Base-by-base conservation (phyloP, 108 stramenopile species). In the Poteriospumella lacustris region DNA sequence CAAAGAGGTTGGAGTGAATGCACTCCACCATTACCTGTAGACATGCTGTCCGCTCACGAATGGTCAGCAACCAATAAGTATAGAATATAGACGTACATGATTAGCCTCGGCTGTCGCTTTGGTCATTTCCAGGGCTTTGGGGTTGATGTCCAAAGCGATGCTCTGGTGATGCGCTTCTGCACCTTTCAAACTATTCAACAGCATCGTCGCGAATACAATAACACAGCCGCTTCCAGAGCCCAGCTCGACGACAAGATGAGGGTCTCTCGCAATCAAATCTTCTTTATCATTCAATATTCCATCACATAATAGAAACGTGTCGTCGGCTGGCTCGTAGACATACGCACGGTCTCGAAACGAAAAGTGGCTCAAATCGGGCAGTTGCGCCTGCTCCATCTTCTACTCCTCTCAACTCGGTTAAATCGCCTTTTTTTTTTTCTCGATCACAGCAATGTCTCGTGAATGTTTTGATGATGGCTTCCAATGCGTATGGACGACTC, bases 281-380 rank as follows among this genome's bases (percentile, higher is more conserved):
- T 56, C 19, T 56, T 56, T 56, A 76, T 85, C 85, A 31, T 76
- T 44, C 79, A 84, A 78, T n/a, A 95, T 79, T 19, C 87, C 92
- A 85, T 95, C 94, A 31, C 92, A 75, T 26, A 95, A 69, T 36
- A 95, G 67, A 60, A 88, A 95, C 0, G 94, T 93, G 52, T 95
- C 94, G 44, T 93, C 92, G 76, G 87, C 85, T 0, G 94, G 94
- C 78, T 93, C 92, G 84, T 95, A 95, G 0, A 95, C 91, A 19
- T 84, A 39, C 2, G 85, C 76, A 79, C 86, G 93, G 78, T 93
- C 94, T 42, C 72, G 76, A 77, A 91, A 78, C 1, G 78, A 68
- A 28, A 92, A 59, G 76, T 95, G 94, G 58, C 83, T 69, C 59
- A 95, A 59, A 28, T 42, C 42, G 5, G 81, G 81, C 62, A 82